phyloP scores from a whole-genome alignment of 164 flowering plant species.

The Vitis vinifera region DNA sequence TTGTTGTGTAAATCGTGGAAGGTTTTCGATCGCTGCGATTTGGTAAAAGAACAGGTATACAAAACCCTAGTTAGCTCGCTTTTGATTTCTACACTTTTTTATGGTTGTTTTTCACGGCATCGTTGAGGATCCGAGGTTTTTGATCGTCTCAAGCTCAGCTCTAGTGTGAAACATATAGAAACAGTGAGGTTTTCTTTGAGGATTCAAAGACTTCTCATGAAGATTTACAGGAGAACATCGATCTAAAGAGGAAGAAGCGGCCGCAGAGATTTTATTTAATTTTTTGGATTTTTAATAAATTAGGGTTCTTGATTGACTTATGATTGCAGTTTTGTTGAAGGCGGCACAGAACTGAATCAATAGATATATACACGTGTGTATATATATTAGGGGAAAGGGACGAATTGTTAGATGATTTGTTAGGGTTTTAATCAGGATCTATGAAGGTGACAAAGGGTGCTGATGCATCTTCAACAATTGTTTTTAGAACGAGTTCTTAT shows the following conservation, averaged over 20 bases:
- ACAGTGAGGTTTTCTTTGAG: no score
- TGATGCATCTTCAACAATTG: slow-evolving; percentile 2
- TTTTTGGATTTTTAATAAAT: no score
- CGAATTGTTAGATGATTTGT: no score
- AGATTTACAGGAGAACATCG: no score
- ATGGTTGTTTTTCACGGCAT: slow-evolving; percentile 13
- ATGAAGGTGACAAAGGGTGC: not conserved
- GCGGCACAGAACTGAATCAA: no score
- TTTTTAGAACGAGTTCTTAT: not conserved
- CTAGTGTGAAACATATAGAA: not conserved
- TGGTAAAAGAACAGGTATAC: slow-evolving; percentile 18
- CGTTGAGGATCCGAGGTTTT: not conserved
- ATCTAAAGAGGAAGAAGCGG: no score
- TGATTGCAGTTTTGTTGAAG: no score
- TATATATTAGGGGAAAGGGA: no score
- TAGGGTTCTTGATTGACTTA: no score
- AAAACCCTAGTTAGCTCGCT: slow-evolving; percentile 10
- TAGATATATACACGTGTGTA: no score
- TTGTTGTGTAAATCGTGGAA: not conserved
- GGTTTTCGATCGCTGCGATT: slow-evolving; percentile 1
- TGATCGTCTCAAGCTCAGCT: not conserved
- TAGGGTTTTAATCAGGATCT: not conserved
- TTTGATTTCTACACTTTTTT: slow-evolving; percentile 22
- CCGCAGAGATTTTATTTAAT: no score
- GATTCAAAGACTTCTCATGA: no score